phyloP scores from a whole-genome alignment of 352 stramenopile species.

The Globisporangium camurandrum region DNA sequence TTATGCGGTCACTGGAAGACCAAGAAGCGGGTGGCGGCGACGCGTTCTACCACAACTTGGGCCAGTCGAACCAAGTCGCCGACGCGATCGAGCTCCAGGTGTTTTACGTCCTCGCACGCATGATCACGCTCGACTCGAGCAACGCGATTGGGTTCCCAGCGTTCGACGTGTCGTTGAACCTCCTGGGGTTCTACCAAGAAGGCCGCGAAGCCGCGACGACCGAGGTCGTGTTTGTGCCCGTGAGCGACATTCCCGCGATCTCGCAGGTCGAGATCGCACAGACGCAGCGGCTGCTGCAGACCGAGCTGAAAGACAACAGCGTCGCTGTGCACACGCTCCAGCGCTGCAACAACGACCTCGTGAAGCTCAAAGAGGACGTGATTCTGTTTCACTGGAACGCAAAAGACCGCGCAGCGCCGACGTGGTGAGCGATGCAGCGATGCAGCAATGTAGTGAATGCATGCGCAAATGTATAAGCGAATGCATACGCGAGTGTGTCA shows the following conservation, averaged over 20 bases:
- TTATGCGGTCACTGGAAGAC: slow-evolving; percentile 73
- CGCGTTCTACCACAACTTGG: slow-evolving; percentile 63
- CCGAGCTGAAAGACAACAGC: slow-evolving; percentile 68
- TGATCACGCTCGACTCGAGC: slow-evolving; percentile 64
- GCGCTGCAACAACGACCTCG: slow-evolving; percentile 73
- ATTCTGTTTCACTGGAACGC: slow-evolving; percentile 84
- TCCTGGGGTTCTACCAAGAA: slow-evolving; percentile 82
- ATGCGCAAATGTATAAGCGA: neutral
- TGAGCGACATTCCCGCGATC: slow-evolving; percentile 67
- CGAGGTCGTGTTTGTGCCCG: slow-evolving; percentile 75
- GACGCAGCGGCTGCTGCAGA: slow-evolving; percentile 55
- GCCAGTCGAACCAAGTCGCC: slow-evolving; percentile 32
- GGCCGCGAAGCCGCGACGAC: slow-evolving; percentile 61
- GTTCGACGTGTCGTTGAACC: slow-evolving; percentile 58
- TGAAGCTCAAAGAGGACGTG: slow-evolving; percentile 82
- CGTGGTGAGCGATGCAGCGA: no score
- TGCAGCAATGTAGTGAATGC: neutral
- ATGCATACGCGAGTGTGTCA: neutral
- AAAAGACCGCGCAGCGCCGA: slow-evolving; percentile 44
- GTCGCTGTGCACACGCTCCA: slow-evolving; percentile 58
- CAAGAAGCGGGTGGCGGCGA: slow-evolving; percentile 45
- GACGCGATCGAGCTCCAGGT: slow-evolving; percentile 78
- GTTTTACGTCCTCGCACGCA: slow-evolving; percentile 69
- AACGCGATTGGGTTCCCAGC: slow-evolving; percentile 73
- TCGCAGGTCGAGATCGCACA: slow-evolving; percentile 60